Base-by-base conservation (phyloP, 1,284 basidiomycete species). In the Xerocomus minutiporus region DNA sequence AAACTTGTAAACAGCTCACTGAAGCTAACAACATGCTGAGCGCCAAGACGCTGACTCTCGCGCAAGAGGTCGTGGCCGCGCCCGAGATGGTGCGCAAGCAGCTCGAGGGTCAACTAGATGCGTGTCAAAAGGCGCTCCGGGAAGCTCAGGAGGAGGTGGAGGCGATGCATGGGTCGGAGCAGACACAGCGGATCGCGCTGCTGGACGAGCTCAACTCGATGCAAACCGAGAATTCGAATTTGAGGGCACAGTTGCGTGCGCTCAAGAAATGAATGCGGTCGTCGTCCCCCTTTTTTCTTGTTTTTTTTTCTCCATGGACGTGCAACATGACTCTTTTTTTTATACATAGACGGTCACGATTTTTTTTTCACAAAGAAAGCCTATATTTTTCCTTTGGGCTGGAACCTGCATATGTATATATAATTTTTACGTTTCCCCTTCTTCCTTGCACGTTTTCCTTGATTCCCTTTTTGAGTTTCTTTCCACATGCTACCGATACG, bases 21-120 rank as follows among this genome's bases (percentile, higher is more conserved):
- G 86, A 91, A 46, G 86, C 84, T 11, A 94, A 94, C 69, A 81
- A 86, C 54, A 71, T 76, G 2, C 78, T 94, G 35, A 90, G 85
- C 47, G 82, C 89, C 6, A 78, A 80, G 46, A 80, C 86, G 7
- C 74, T 93, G 5, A 72, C 80, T 6, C 79, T 94, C 23, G 90
- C 91, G 1, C 84, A 86, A 59, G 89, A 93, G 59, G 87, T 82
- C 1, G 86, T 82, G 0, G 68, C 72, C 20, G 82, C 80, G 1
- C 78, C 81, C 1, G 82, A 83, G 60, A 74, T 73, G 51, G 71
- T 82, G 20, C 76, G 80, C 49, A 77, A 72, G 62, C 79, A 83
- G 61, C 70, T 86, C 20, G 84, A 86, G 56, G 60, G 67, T 26
- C 73, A 83, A 58, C 68, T 83, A 12, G 62, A 71, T 5, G 79